Evolutionary conservation across 2,329 filamentous ascomycete genomes (phyloP), one percentile per base, ranked within the genome.

Genomic region (Orbilia brochopaga): DNA sequence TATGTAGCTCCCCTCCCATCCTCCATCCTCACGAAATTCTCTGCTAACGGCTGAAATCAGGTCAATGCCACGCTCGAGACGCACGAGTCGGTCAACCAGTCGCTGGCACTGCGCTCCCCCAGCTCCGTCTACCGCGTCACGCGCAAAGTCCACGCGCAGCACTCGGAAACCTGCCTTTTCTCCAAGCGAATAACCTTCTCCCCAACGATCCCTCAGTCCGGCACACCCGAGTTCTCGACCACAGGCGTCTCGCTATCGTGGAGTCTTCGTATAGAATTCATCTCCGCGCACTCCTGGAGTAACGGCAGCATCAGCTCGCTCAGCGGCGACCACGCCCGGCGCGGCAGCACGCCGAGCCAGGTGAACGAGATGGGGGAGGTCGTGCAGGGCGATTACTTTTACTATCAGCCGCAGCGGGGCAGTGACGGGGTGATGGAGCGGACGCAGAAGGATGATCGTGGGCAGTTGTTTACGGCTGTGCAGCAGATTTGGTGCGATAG

Each of bases 211-310:
- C 94, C 94, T 0, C 85, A 89, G 17, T 84, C 84, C 13, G 92
- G 91, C 0, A 96, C 92, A 0, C 94, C 94, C 0, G 92, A 94
- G 74, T 96, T 99, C 75, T 85, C 95, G 52, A 99, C 94, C 0
- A 96, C 87, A 73, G 92, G 92, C 1, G 86, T 99, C 2, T 90
- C 86, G 74, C 82, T 97, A 24, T 89, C 91, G 75, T 99, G 94
- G 94, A 90, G 89, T 78, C 82, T 99, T 35, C 84, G 91, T 0
- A 87, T 99, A 66, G 92, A 97, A 80, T 99, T 99, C 80, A 92
- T 96, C 24, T 93, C 93, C 4, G 88, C 90, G 4, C 86, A 84
- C 17, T 78, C 84, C 42, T 74, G 76, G 23, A 56, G 50, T 13
- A 57, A 57, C 40, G 48, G 40, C 19, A 44, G 74, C 13, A 65